Base-by-base conservation (phyloP, 2,329 filamentous ascomycete genomes). In the Fusarium agapanthi region DNA sequence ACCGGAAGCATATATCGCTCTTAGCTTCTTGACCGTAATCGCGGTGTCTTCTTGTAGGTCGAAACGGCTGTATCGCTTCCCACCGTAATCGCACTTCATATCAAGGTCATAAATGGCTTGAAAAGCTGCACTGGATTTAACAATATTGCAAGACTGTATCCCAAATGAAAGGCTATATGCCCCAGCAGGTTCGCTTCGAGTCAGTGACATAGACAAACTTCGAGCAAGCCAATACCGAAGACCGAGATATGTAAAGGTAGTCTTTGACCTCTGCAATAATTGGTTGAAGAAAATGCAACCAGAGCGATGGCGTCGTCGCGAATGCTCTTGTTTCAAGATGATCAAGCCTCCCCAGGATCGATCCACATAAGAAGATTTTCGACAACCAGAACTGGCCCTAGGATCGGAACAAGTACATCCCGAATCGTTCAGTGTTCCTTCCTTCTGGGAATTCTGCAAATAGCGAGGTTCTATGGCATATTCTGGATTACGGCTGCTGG, bases 161-260 rank as follows among this genome's bases (percentile, higher is more conserved):
- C 30, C 38, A 1, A 61, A 55, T 0, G 38, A 24, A 37, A 61
- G 8, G 3, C 30, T 26, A 1, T 44, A 44, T 24, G n/a, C 20
- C 3, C 48, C 48, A 13, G 37, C 3, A 1, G 37, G 48, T 11
- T 37, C 13, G 0, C 26, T 12, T 44, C 28, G 37, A 7, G 24
- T 30, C 0, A 32, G 0, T 6, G 58, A 44, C 3, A 61, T 1
- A 0, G 38, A 30, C 0, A 61, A 0, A 0, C 0, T 35, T 18
- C n/a, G 32, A 0, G 32, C 35, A 18, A 63, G 1, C 1, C 7
- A 0, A 13, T 18, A 35, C 1, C 35, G 32, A 18, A 56, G 12
- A 1, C 62, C 58, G 6, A 44, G 22, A 1, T 62, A 65, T 0
- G 3, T 9, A 1, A 44, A 16, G 0, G 48, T 62, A 13, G 30